Conservation (phyloP, 495 filamentous ascomycete genomes). For the Friedmanniomyces simplex region DNA sequence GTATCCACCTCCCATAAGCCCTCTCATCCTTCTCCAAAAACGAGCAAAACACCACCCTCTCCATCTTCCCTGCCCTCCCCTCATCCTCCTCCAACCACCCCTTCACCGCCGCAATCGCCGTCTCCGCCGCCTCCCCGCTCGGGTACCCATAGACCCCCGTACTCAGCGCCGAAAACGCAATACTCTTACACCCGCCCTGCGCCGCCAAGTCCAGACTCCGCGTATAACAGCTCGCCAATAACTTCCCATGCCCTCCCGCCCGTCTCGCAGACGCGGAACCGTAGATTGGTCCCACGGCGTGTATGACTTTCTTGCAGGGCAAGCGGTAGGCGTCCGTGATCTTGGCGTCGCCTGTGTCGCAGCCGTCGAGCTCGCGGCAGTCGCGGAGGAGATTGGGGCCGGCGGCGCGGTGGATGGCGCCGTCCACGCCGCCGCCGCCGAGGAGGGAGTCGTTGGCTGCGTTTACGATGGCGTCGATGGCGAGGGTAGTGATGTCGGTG, state of each 20-base stretch:
- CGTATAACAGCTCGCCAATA: conserved; percentile 62
- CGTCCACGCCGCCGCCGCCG: conserved; percentile 70
- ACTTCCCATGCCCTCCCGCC: conserved; percentile 34
- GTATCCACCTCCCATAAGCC: conserved; percentile 57
- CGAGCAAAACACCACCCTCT: conserved; percentile 69
- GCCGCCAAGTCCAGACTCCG: conserved; percentile 63
- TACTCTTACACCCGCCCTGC: conserved; percentile 49
- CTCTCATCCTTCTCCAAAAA: conserved; percentile 67
- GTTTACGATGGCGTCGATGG: conserved; percentile 81
- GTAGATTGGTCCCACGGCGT: conserved; percentile 84
- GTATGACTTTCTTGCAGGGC: conserved; percentile 70
- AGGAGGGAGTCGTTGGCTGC: conserved; percentile 73
- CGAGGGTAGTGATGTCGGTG: conserved; percentile 73
- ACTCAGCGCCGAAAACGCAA: conserved; percentile 77
- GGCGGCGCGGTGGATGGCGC: conserved; percentile 71
- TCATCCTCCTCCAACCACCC: conserved; percentile 55
- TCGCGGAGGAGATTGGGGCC: conserved; percentile 58
- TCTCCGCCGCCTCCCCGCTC: conserved; percentile 53
- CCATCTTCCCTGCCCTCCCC: conserved; percentile 40
- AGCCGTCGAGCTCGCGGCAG: conserved; percentile 58
- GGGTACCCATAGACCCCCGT: conserved; percentile 91
- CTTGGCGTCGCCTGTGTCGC: conserved; percentile 68
- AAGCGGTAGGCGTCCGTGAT: conserved; percentile 70
- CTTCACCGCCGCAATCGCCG: conserved; percentile 59
- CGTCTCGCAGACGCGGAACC: conserved; percentile 21